A percentile compares a stretch with the other conserved stretches of the same genome.
Conservation (phyloP, 177 flowering plant genomes). For the Telopea speciosissima region DNA sequence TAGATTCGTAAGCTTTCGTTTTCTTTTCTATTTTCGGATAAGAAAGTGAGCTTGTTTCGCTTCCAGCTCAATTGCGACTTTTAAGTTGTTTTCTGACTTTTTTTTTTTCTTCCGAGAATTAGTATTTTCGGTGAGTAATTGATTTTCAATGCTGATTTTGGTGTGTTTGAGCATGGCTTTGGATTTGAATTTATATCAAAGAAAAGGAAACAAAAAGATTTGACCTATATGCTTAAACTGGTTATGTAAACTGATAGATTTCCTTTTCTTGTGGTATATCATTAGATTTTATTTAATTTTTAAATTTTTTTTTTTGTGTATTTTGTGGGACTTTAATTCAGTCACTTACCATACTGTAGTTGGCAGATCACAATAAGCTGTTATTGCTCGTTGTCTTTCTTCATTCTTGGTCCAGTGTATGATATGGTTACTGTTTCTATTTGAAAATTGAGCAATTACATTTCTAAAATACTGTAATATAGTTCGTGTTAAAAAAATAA, state of each 20-base stretch:
- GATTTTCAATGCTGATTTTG: neutral
- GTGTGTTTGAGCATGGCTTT: neutral
- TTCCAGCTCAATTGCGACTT: slow-evolving; percentile 3
- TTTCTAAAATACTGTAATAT: neutral
- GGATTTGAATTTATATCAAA: neutral
- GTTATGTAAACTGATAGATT: neutral
- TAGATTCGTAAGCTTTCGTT: slow-evolving; percentile 16
- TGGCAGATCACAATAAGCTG: neutral
- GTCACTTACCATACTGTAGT: neutral
- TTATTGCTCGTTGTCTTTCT: neutral
- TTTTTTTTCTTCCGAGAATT: neutral
- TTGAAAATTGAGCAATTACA: neutral
- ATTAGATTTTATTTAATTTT: no score
- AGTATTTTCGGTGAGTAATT: neutral
- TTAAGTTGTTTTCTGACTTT: neutral
- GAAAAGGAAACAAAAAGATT: neutral
- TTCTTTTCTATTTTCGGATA: neutral
- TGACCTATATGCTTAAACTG: neutral
- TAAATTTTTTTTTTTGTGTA: neutral
- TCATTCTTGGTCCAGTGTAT: neutral
- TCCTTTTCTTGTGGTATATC: neutral
- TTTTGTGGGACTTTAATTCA: neutral
- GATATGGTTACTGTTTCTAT: neutral
- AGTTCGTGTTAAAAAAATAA: neutral
- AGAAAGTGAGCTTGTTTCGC: slow-evolving; percentile 3